phyloP scores from a whole-genome alignment of 2,329 filamentous ascomycete genomes.

The Botrytis squamosa region DNA sequence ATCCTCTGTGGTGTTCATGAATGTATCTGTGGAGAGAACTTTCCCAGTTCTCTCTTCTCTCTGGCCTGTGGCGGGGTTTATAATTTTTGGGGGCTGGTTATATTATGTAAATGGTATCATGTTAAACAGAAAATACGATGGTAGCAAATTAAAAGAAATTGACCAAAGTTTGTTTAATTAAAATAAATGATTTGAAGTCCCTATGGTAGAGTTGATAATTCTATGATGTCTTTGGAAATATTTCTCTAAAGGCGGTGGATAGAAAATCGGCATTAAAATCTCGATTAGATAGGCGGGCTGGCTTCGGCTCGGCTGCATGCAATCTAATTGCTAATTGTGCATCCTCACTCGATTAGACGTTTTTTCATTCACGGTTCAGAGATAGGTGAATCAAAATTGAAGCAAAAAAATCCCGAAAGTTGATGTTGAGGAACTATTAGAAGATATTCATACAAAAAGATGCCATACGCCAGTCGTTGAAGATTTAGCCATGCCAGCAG shows the following conservation, averaged over 20 bases:
- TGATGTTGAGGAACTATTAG: conserved; percentile 24
- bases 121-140: conserved; percentile 4
- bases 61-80: not conserved
- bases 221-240: conserved; percentile 16
- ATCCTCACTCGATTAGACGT: not conserved
- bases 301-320: not conserved
- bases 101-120: conserved; percentile 15
- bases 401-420: conserved; percentile 8
- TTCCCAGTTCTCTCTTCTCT: conserved; percentile 15
- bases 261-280: conserved; percentile 2
- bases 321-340: not conserved
- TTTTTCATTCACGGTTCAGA: not conserved
- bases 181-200: not conserved
- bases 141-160: not conserved
- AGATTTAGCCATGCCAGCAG: conserved; percentile 28
- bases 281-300: not conserved
- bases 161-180: conserved; percentile 6
- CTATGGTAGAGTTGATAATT: not conserved
- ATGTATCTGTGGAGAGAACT: conserved; percentile 22
- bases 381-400: not conserved
- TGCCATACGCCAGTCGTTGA: conserved; percentile 30
- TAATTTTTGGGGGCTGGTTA: not conserved
- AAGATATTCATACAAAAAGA: conserved; percentile 34
- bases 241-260: conserved; percentile 15
- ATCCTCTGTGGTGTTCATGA: conserved; percentile 36